Base-by-base conservation (phyloP, 176 grass and related monocot genomes). In the Juncus inflexus region DNA sequence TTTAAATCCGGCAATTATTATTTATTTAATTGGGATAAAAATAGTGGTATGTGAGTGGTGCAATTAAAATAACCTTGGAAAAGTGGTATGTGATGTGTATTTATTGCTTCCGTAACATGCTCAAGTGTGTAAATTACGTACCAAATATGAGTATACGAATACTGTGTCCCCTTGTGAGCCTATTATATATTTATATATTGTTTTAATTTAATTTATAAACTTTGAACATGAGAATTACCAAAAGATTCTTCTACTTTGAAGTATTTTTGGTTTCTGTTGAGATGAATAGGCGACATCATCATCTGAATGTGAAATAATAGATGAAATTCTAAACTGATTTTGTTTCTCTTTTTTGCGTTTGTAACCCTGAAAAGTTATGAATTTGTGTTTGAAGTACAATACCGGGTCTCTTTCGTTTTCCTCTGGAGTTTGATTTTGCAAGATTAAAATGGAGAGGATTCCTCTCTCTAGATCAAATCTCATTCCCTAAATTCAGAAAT, bases 21-120 rank as follows among this genome's bases (percentile, higher is more conserved):
- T n/a, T n/a, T n/a, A n/a, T n/a, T n/a, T 66, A 65, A 57, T 47
- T 58, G 52, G 52, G 14, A 70, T 74, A 83, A 84, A n/a, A 52
- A 64, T 84, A 87, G 73, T 14, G 64, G 77, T 97, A 84, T 85
- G 84, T 73, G 66, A 97, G 82, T 89, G 83, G 75, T 86, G 82
- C 88, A 45, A 45, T 45, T 45, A 4, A 45, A 64, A 76, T 89
- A 91, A 97, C 94, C 88, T 97, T 89, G 85, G 94, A n/a, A n/a
- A n/a, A n/a, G n/a, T n/a, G n/a, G n/a, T n/a, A n/a, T n/a, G 80
- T 28, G 19, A 28, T 83, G 83, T 84, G 92, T 97, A 80, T 83
- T 80, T 81, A 83, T 91, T 91, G 84, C 94, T 99, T 86, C 88
- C 94, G 81, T 77, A 66, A 92, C 88, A 88, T 99, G 88, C 76